A percentile compares a stretch with the other conserved stretches of the same genome.
These are phyloP conservation scores for Sistotremastrum niveocremeum DNA, from an alignment of 768 basidiomycete genomes.

Conservation along the genomic window DNA sequence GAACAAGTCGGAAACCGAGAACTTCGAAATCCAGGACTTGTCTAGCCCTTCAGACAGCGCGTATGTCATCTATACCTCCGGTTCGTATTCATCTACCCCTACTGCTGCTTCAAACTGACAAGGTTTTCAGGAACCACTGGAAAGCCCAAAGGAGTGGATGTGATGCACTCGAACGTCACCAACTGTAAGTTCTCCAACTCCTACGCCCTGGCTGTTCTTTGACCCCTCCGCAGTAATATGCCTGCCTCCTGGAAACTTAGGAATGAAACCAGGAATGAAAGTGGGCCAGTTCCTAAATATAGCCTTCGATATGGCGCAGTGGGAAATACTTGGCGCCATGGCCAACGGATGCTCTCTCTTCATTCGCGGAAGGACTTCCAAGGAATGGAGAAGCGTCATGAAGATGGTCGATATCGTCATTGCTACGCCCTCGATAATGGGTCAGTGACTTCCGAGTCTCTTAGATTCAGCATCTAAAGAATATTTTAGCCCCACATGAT, in stretches of 20 bases:
- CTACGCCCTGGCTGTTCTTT: background rate
- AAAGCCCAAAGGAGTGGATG: conserved; percentile 45
- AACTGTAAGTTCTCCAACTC: conserved; percentile 28
- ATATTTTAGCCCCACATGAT: conserved; percentile 24
- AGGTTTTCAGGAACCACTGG: conserved; percentile 35
- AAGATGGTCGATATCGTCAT: conserved; percentile 39
- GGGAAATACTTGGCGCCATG: conserved; percentile 42
- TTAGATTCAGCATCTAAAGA: conserved; percentile 1
- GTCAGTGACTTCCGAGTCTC: conserved; percentile 6
- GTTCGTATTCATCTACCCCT: conserved; percentile 18
- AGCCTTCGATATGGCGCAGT: conserved; percentile 55
- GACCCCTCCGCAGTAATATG: conserved; percentile 23
- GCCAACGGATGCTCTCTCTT: conserved; percentile 40
- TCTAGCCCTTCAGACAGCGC: conserved; percentile 29
- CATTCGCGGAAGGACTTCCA: conserved; percentile 35
- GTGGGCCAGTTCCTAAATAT: conserved; percentile 51
- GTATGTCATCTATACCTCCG: conserved; percentile 52
- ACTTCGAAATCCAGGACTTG: conserved; percentile 22
- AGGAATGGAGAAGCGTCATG: conserved; percentile 37
- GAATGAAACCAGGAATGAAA: conserved; percentile 40
- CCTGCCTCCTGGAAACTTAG: conserved; percentile 38
- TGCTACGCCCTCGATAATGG: conserved; percentile 38
- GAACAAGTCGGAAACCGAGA: background rate
- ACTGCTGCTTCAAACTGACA: conserved; percentile 1
- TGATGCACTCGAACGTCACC: conserved; percentile 44